Evolutionary conservation across 441 rosid genomes (phyloP).

Genomic region (Adansonia gregorii): DNA sequence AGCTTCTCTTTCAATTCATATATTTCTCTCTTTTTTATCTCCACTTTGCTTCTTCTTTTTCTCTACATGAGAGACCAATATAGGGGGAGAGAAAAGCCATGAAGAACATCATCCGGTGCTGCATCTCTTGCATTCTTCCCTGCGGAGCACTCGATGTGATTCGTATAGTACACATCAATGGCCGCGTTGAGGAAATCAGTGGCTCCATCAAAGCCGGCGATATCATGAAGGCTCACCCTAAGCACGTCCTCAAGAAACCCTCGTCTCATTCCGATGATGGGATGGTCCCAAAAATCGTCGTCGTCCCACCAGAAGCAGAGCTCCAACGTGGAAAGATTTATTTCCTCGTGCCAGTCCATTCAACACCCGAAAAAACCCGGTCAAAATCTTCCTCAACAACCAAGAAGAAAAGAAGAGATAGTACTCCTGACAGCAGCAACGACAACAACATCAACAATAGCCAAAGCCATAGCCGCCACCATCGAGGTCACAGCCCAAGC

Average conservation of each 20-base stretch:
- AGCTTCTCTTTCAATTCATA: slow-evolving; percentile 27
- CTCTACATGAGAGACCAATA: slow-evolving; percentile 31
- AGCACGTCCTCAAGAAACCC: slow-evolving; percentile 83
- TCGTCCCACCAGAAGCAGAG: slow-evolving; percentile 89
- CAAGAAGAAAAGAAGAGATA: slow-evolving; percentile 49
- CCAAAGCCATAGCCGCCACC: too few species aligned
- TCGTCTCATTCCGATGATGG: slow-evolving; percentile 56
- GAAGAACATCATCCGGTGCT: slow-evolving; percentile 88
- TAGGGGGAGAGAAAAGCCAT: slow-evolving; percentile 39
- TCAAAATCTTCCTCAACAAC: slow-evolving; percentile 30
- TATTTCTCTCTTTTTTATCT: slow-evolving; percentile 24
- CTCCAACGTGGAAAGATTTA: slow-evolving; percentile 95
- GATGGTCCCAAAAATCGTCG: slow-evolving; percentile 68
- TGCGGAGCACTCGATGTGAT: slow-evolving; percentile 95
- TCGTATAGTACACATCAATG: slow-evolving; percentile 85
- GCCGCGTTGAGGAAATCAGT: slow-evolving; percentile 87
- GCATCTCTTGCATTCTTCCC: slow-evolving; percentile 95
- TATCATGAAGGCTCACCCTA: slow-evolving; percentile 82
- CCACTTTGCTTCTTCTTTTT: slow-evolving; percentile 37
- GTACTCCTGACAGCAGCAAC: not conserved
- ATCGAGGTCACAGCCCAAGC: slow-evolving; percentile 25
- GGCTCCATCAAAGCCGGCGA: slow-evolving; percentile 79
- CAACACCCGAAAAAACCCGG: slow-evolving; percentile 36
- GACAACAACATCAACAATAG: not conserved
- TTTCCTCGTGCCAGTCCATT: slow-evolving; percentile 76